Percentiles rank a stretch among this genome's conserved stretches.
Evolutionary conservation across 2,329 filamentous ascomycete genomes (phyloP).

Genomic region (Ophiostoma ulmi): DNA sequence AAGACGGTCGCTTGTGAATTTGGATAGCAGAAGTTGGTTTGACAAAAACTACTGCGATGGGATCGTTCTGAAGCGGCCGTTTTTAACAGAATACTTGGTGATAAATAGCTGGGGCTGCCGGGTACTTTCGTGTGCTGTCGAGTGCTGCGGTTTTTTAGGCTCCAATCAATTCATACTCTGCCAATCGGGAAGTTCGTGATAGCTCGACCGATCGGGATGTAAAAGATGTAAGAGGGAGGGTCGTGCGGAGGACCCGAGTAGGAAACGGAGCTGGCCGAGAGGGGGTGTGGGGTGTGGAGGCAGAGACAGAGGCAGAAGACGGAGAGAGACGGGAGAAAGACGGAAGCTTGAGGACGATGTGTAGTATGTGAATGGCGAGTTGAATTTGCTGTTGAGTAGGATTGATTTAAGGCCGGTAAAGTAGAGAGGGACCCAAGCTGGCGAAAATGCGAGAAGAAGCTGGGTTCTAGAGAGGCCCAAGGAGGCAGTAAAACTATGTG

Average conservation of each 20-base stretch:
- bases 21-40: not conserved
- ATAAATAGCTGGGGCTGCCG: not conserved
- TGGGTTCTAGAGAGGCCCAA: no score
- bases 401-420: not conserved
- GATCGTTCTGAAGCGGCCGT: not conserved
- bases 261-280: conserved; percentile 21
- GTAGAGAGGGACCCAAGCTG: not conserved
- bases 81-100: not conserved
- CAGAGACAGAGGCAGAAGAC: not conserved
- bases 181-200: not conserved
- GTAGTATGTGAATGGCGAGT: not conserved
- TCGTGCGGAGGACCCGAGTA: conserved; percentile 13
- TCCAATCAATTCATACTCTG: not conserved
- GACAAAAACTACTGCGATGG: not conserved
- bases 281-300: conserved; percentile 20
- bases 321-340: conserved; percentile 2
- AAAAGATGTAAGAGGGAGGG: not conserved
- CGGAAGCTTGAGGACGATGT: not conserved
- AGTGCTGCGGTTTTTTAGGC: not conserved
- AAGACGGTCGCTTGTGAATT: not conserved
- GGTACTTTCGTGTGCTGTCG: not conserved
- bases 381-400: not conserved
- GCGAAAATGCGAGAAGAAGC: not conserved
- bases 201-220: not conserved
- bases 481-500: not conserved